Percentiles rank a stretch among this genome's conserved stretches.
Evolutionary conservation across 78 protist species (phyloP).

Genomic region (Dictyostelium brefeldianum): DNA sequence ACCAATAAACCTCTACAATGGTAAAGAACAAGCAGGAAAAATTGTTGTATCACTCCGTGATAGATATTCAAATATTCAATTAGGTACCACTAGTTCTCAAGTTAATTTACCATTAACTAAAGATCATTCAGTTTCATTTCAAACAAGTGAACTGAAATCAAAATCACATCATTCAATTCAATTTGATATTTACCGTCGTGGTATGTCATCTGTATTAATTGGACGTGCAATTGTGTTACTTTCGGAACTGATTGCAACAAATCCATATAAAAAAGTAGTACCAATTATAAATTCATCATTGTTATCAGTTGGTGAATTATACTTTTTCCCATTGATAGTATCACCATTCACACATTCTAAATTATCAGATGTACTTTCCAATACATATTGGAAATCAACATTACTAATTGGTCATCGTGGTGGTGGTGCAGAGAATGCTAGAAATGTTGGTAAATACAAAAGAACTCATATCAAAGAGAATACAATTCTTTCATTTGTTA

Average conservation of each 20-base stretch:
- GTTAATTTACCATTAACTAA: constrained; percentile 27
- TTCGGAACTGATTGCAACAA: background rate
- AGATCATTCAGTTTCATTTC: constrained; percentile 61
- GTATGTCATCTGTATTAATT: constrained; percentile 67
- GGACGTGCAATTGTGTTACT: constrained; percentile 42
- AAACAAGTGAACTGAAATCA: constrained; percentile 25
- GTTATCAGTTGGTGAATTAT: constrained; percentile 43
- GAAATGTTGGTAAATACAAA: constrained; percentile 51
- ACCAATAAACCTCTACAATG: constrained; percentile 47
- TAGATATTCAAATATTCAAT: background rate
- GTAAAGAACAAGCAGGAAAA: constrained; percentile 56
- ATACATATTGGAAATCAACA: constrained; percentile 67
- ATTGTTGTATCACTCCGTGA: constrained; percentile 27
- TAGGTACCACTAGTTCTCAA: background rate
- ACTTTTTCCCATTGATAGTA: constrained; percentile 52
- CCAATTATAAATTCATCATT: constrained; percentile 69
- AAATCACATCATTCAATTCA: constrained; percentile 10
- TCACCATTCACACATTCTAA: constrained; percentile 65
- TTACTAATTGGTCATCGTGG: constrained; percentile 83
- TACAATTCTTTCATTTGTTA: constrained; percentile 85
- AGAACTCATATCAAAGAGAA: constrained; percentile 88
- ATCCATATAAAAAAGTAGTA: background rate
- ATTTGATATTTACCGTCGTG: constrained; percentile 62
- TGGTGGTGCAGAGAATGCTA: constrained; percentile 80
- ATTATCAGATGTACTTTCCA: constrained; percentile 20